Evolutionary conservation across 495 filamentous ascomycete genomes (phyloP).

Genomic region (Paragyromitra xinjiangensis): DNA sequence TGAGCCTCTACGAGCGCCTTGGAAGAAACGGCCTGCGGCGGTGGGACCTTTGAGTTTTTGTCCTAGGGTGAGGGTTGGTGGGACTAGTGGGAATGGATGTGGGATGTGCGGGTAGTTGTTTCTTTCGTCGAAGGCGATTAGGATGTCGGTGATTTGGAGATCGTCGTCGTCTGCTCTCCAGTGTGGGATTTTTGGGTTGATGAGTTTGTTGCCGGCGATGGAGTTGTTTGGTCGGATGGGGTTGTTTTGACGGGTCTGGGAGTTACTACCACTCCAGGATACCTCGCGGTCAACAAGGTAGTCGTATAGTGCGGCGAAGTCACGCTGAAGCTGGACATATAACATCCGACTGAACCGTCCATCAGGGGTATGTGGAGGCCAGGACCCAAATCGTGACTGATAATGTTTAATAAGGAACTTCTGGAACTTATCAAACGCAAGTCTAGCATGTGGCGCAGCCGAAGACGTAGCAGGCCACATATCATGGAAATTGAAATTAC

Average conservation of each 20-base stretch:
- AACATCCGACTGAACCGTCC: conserved; percentile 70
- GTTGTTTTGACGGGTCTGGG: conserved; percentile 59
- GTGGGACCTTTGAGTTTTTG: conserved; percentile 58
- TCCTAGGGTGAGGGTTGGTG: conserved; percentile 59
- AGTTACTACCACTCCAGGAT: conserved; percentile 61
- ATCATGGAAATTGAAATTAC: conserved; percentile 68
- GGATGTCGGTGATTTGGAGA: conserved; percentile 72
- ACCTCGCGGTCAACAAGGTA: conserved; percentile 76
- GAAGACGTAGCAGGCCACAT: conserved; percentile 66
- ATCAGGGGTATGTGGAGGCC: conserved; percentile 65
- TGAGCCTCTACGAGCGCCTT: conserved; percentile 46
- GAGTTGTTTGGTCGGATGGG: conserved; percentile 55
- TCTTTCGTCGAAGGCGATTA: conserved; percentile 72
- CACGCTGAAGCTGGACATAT: conserved; percentile 67
- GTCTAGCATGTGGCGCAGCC: conserved; percentile 60
- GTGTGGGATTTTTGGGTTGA: conserved; percentile 62
- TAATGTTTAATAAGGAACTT: conserved; percentile 68
- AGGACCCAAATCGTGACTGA: conserved; percentile 63
- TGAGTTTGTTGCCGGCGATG: conserved; percentile 66
- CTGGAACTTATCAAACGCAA: conserved; percentile 66
- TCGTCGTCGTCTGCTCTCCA: conserved; percentile 70
- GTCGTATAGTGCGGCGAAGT: conserved; percentile 75
- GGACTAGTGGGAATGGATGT: conserved; percentile 73
- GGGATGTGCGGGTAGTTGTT: conserved; percentile 73
- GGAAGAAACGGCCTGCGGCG: conserved; percentile 56